These are phyloP conservation scores for Paxillus ammoniavirescens DNA, from an alignment of 768 basidiomycete species.

Conservation along the genomic window DNA sequence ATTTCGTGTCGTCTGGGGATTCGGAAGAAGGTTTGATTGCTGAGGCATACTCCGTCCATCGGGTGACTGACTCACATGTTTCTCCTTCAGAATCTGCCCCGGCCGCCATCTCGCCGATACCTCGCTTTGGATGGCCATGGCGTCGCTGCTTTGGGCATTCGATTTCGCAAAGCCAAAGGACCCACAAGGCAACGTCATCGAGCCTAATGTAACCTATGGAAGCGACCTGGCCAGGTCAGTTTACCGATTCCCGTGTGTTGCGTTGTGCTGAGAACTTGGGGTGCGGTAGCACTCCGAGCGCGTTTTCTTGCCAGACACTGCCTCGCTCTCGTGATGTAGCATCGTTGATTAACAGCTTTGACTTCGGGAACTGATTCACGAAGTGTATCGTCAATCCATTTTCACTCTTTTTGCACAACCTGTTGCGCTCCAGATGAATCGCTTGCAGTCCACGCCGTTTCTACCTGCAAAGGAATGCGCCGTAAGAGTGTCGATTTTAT, in stretches of 20 bases:
- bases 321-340: background rate
- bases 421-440: no score
- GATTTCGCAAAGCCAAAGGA: background rate
- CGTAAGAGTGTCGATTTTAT: no score
- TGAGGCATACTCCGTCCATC: background rate
- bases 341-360: background rate
- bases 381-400: no score
- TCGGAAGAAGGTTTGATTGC: background rate
- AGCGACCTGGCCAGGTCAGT: background rate
- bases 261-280: background rate
- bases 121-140: conserved; percentile 1
- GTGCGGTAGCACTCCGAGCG: background rate
- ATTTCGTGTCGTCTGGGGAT: background rate
- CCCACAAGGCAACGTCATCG: background rate
- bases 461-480: no score
- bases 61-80: background rate
- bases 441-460: no score
- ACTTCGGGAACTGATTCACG: background rate
- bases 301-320: background rate
- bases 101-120: conserved; percentile 1
- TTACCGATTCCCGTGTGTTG: background rate
- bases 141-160: background rate
- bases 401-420: no score
- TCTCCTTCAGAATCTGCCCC: background rate
- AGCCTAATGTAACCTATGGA: background rate